A percentile compares a stretch with the other conserved stretches of the same genome.
These are phyloP conservation scores for Glycine tomentella DNA, from an alignment of 306 rosid species.

Conservation along the genomic window DNA sequence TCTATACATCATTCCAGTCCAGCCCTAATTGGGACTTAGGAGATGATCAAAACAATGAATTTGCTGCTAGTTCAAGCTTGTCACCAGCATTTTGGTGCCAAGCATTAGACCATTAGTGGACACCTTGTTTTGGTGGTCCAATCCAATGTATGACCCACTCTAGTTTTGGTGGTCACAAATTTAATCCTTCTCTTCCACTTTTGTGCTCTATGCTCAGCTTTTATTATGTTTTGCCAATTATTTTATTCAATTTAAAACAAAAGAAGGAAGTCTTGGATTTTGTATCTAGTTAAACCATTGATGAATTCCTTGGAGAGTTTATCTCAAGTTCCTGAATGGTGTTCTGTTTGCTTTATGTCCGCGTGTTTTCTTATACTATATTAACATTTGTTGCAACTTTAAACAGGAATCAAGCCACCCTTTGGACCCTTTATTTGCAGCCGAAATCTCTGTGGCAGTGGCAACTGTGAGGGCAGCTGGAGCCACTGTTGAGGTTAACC, in stretches of 20 bases:
- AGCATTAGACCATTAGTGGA: too few relatives aligned
- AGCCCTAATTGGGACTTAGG: too few relatives aligned
- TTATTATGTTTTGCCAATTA: neutral
- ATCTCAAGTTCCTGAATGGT: neutral
- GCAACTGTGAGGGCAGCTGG: constrained; percentile 91
- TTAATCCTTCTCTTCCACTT: constrained; percentile 14
- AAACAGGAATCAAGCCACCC: constrained; percentile 79
- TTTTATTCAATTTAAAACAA: neutral
- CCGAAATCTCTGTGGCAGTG: constrained; percentile 85
- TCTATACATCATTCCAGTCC: too few relatives aligned
- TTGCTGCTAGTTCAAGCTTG: too few relatives aligned
- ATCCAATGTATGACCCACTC: too few relatives aligned
- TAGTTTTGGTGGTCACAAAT: too few relatives aligned
- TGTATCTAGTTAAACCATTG: neutral
- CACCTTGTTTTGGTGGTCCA: too few relatives aligned
- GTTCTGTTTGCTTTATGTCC: constrained; percentile 10
- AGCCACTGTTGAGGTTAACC: constrained; percentile 79
- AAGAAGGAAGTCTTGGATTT: neutral
- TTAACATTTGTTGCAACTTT: constrained; percentile 30
- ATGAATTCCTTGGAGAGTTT: neutral
- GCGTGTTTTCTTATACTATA: constrained; percentile 10
- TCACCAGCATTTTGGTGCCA: too few relatives aligned
- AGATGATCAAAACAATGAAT: too few relatives aligned
- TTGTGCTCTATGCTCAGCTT: neutral
- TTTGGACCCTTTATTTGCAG: constrained; percentile 81